Evolutionary conservation across 176 grass and related monocot genomes (phyloP), one percentile per base, ranked within the genome.

Genomic region (Avena sativa): DNA sequence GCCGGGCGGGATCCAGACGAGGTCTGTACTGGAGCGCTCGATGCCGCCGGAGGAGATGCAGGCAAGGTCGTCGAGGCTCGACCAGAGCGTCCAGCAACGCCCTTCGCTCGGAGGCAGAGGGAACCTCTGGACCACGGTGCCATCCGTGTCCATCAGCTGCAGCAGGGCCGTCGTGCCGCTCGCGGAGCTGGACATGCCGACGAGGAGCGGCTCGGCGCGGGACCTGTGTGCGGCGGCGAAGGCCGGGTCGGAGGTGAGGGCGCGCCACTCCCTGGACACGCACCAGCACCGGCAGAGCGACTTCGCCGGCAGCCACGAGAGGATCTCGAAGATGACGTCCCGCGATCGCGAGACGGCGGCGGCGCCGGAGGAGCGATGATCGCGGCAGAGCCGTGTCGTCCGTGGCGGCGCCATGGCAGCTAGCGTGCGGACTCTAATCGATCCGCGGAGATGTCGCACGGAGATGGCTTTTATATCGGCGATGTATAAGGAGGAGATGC

Each of bases 221-320:
- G 30, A 78, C 34, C 38, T 40, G 15, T 59, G 76, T 0, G n/a
- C 38, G 15, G 60, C 44, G 43, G 20, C 23, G 61, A 67, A 81
- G 21, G 43, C 43, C 3, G 43, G 58, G 79, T 26, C 12, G 59
- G 79, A 65, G 79, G 30, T 65, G 43, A 81, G 40, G n/a, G 43
- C 13, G 8, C 8, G 21, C 79, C 79, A 81, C 0, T 2, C 8
- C 13, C 13, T 63, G 12, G 43, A 49, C 21, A 81, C 43, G 43
- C 79, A 81, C 3, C 59, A 40, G 78, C 23, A 64, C 12, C 40
- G 58, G 12, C 59, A 47, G 6, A 80, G 58, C 8, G 36, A 1
- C 40, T 48, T 80, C 2, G 5, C 34, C 55, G 78, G 78, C 58
- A 80, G 40, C 79, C 79, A 11, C 38, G 78, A 9, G 12, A 63